Evolutionary conservation across 768 basidiomycete genomes (phyloP).

Genomic region (Mycena rosella): DNA sequence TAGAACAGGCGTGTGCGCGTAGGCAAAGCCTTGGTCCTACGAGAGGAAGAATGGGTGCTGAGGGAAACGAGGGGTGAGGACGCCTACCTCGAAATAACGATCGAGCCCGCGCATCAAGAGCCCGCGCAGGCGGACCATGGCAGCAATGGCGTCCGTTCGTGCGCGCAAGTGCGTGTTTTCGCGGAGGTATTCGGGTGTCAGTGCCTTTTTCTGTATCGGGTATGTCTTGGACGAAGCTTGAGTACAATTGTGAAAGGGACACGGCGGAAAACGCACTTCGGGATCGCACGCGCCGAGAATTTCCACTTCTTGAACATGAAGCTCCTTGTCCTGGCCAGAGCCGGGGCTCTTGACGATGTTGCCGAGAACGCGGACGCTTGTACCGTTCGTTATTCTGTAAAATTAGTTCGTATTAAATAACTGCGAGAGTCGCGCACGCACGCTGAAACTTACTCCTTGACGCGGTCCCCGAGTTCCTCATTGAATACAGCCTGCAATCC

Average conservation of each 20-base stretch:
- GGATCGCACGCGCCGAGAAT: constrained; percentile 64
- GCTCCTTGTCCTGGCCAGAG: constrained; percentile 61
- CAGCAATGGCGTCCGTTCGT: constrained; percentile 76
- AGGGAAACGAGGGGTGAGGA: background rate
- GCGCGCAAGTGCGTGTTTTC: constrained; percentile 91
- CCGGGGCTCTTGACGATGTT: constrained; percentile 60
- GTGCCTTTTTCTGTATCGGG: constrained; percentile 91
- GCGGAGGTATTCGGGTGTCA: constrained; percentile 84
- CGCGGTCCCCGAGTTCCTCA: constrained; percentile 51
- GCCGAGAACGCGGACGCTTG: constrained; percentile 57
- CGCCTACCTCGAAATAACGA: constrained; percentile 78
- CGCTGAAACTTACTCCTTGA: constrained; percentile 45
- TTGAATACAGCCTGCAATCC: constrained; percentile 85
- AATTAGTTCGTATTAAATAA: constrained; percentile 5
- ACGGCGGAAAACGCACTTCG: constrained; percentile 47
- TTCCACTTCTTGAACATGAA: constrained; percentile 58
- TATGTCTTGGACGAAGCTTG: constrained; percentile 65
- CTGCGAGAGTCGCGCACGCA: background rate
- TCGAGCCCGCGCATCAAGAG: constrained; percentile 67
- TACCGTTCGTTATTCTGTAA: constrained; percentile 57
- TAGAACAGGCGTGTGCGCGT: constrained; percentile 88
- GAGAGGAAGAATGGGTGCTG: background rate
- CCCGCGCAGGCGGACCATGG: constrained; percentile 83
- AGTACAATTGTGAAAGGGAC: background rate
- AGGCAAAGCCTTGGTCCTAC: constrained; percentile 82